These are phyloP conservation scores for Fusarium sp. DNA, from an alignment of 2,329 filamentous ascomycete genomes.

Conservation along the genomic window DNA sequence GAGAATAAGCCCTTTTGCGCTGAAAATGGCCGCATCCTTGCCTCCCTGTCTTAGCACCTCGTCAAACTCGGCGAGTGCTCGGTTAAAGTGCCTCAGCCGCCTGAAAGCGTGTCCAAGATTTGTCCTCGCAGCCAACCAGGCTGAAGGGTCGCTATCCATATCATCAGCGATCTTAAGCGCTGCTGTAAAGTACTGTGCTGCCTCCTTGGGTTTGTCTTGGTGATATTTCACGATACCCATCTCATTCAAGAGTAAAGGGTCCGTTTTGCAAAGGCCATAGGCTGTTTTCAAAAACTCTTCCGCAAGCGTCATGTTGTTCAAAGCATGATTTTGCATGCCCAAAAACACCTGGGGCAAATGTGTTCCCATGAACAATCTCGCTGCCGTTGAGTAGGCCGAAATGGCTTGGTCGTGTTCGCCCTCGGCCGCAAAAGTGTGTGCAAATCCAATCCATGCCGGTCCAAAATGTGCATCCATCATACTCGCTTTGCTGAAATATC, in stretches of 20 bases:
- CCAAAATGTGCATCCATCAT: constrained; percentile 98
- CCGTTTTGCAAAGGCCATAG: constrained; percentile 82
- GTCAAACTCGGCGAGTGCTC: constrained; percentile 84
- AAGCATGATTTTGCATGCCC: constrained; percentile 96
- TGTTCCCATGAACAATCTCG: constrained; percentile 93
- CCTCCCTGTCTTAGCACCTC: constrained; percentile 85
- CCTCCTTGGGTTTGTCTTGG: constrained; percentile 80
- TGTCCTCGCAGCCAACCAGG: constrained; percentile 84
- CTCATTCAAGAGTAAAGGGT: constrained; percentile 93
- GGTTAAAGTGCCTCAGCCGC: constrained; percentile 73
- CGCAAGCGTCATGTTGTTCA: constrained; percentile 93
- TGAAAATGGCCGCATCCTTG: constrained; percentile 81
- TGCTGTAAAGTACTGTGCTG: constrained; percentile 79
- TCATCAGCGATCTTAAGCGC: constrained; percentile 82
- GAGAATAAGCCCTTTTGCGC: constrained; percentile 84
- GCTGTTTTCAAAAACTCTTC: constrained; percentile 95
- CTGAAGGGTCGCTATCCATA: constrained; percentile 82
- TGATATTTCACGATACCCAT: constrained; percentile 97
- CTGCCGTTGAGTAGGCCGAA: constrained; percentile 95
- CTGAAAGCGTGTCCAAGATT: constrained; percentile 92
- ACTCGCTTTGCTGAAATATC: constrained; percentile 97
- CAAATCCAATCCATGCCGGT: constrained; percentile 98
- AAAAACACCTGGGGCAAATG: constrained; percentile 95
- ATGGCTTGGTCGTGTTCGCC: constrained; percentile 99
- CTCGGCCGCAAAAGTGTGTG: constrained; percentile 96